phyloP scores from a whole-genome alignment of 2,329 filamentous ascomycete species.

The Aspergillus tanneri region DNA sequence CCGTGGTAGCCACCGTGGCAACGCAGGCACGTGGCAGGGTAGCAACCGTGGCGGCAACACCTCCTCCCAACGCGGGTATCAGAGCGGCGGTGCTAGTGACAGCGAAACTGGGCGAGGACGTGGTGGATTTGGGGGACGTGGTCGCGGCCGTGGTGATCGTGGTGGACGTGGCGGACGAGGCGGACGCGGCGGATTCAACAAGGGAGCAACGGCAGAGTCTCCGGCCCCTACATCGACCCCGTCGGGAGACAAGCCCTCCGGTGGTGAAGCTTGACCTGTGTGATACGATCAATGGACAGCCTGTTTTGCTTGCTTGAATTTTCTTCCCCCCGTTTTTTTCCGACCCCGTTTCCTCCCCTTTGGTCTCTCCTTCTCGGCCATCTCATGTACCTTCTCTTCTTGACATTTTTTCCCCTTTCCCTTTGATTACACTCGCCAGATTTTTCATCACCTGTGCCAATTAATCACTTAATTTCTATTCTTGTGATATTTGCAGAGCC shows the following conservation, averaged over 20 bases:
- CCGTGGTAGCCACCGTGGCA: slow-evolving; percentile 55
- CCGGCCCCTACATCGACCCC: slow-evolving; percentile 29
- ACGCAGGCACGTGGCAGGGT: slow-evolving; percentile 56
- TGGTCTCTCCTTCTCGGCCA: slow-evolving; percentile 17
- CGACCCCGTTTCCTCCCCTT: slow-evolving; percentile 11
- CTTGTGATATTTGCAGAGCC: slow-evolving; percentile 24
- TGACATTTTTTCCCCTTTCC: slow-evolving; percentile 10
- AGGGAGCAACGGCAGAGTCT: slow-evolving; percentile 50
- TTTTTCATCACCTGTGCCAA: slow-evolving; percentile 18
- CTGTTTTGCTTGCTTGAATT: slow-evolving; percentile 6
- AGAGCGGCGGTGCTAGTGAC: slow-evolving; percentile 77
- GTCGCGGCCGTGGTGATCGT: slow-evolving; percentile 55
- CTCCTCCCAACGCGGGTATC: slow-evolving; percentile 70
- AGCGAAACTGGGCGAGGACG: slow-evolving; percentile 63
- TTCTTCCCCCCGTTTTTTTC: slow-evolving; percentile 5
- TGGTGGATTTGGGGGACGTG: slow-evolving; percentile 46
- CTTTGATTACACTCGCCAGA: slow-evolving; percentile 5
- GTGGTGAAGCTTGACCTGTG: slow-evolving; percentile 30
- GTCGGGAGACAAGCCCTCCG: slow-evolving; percentile 37
- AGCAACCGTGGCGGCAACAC: slow-evolving; percentile 64
- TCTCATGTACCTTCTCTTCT: slow-evolving; percentile 15
- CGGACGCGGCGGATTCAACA: slow-evolving; percentile 61
- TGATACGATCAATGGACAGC: slow-evolving; percentile 13
- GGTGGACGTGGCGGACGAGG: slow-evolving; percentile 55
- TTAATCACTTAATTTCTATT: slow-evolving; percentile 32